Conservation (phyloP, 1,284 basidiomycete species). For the Tylopilus sp. region DNA sequence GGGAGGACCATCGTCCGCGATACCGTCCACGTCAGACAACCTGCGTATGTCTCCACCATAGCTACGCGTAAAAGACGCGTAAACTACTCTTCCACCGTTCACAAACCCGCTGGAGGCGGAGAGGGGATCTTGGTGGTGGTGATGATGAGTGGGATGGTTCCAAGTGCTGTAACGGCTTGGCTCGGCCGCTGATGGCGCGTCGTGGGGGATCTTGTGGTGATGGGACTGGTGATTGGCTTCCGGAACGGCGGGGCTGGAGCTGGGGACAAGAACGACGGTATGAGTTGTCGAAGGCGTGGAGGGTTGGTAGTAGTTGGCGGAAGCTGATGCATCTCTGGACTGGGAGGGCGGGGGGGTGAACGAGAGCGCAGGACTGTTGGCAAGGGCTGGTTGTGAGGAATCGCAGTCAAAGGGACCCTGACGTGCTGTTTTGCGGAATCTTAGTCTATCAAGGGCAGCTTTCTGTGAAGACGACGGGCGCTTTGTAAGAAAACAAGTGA, state of each 20-base stretch:
- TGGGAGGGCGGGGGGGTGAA: slow-evolving; percentile 44
- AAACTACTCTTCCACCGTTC: slow-evolving; percentile 37
- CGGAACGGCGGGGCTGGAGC: slow-evolving; percentile 58
- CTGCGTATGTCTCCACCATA: slow-evolving; percentile 35
- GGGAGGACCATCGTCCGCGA: slow-evolving; percentile 56
- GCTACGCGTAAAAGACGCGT: slow-evolving; percentile 51
- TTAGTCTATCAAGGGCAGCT: slow-evolving; percentile 57
- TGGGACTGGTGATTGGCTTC: slow-evolving; percentile 38
- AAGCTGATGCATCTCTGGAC: slow-evolving; percentile 53
- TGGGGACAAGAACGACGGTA: slow-evolving; percentile 66
- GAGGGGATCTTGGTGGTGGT: slow-evolving; percentile 49
- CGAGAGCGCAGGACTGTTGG: slow-evolving; percentile 24
- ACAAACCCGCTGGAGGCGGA: slow-evolving; percentile 58
- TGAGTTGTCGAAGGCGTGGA: slow-evolving; percentile 34
- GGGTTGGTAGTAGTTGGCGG: slow-evolving; percentile 43
- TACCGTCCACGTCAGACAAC: slow-evolving; percentile 36
- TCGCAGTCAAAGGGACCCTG: slow-evolving; percentile 35
- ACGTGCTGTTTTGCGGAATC: slow-evolving; percentile 52
- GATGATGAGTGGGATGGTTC: slow-evolving; percentile 35
- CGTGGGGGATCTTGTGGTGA: slow-evolving; percentile 34
- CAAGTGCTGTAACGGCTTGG: slow-evolving; percentile 38
- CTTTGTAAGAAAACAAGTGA: slow-evolving; percentile 34
- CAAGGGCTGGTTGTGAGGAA: slow-evolving; percentile 34
- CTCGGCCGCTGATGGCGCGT: slow-evolving; percentile 43
- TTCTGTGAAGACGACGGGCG: slow-evolving; percentile 42